Percentiles rank a stretch among this genome's conserved stretches.
These are phyloP conservation scores for Metschnikowia gruessii DNA, from an alignment of 805 yeast genomes.

Conservation along the genomic window DNA sequence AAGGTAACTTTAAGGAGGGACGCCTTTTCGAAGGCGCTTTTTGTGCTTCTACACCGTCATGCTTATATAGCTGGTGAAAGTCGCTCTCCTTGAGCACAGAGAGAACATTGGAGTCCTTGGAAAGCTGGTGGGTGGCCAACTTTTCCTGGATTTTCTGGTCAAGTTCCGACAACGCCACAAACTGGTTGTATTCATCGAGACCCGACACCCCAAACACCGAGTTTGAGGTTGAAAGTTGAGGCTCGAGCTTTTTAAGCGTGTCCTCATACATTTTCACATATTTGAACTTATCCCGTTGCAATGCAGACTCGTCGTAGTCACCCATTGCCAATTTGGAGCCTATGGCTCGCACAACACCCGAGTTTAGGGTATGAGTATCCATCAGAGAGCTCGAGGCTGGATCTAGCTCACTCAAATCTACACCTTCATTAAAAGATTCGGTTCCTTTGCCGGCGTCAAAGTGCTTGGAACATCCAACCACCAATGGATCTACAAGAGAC, in stretches of 20 bases:
- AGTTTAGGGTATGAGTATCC: neutral
- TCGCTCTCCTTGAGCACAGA: conserved; percentile 12
- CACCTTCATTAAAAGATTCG: neutral
- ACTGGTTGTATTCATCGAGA: conserved; percentile 36
- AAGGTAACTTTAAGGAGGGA: neutral
- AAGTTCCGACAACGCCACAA: conserved; percentile 33
- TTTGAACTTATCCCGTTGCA: conserved; percentile 8
- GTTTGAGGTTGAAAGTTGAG: neutral
- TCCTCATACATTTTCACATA: conserved; percentile 15
- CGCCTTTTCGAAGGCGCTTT: neutral
- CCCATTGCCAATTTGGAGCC: conserved; percentile 6
- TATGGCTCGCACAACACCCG: conserved; percentile 4
- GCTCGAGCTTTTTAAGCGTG: conserved; percentile 2
- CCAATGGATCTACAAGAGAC: neutral
- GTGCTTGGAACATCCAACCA: neutral
- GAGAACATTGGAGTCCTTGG: conserved; percentile 7
- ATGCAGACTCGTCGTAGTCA: neutral
- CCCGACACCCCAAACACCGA: conserved; percentile 32
- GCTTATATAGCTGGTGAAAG: conserved; percentile 11
- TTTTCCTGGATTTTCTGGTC: conserved; percentile 31
- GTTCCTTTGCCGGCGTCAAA: neutral
- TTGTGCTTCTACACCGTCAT: conserved; percentile 2
- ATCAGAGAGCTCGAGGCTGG: neutral
- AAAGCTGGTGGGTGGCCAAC: conserved; percentile 10
- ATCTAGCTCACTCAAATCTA: neutral